Evolutionary conservation across 2,329 filamentous ascomycete genomes (phyloP).

Genomic region (Ophiocordyceps camponoti-saundersi): DNA sequence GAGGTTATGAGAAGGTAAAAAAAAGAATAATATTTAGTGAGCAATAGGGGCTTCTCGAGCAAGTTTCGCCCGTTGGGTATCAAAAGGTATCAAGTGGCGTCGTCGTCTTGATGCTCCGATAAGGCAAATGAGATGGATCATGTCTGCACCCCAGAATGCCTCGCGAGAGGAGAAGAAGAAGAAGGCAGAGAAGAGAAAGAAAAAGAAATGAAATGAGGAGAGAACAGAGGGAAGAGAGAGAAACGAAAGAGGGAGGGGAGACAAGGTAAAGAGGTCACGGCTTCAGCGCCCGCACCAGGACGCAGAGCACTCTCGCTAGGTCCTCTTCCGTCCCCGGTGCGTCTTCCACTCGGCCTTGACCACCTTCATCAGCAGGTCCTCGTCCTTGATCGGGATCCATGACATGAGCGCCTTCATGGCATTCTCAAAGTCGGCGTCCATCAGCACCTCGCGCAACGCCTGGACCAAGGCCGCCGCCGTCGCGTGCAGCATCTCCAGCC

Average conservation of each 20-base stretch:
- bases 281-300: conserved; percentile 6
- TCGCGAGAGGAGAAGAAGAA: too few species aligned
- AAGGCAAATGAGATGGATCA: not conserved
- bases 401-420: conserved; percentile 94
- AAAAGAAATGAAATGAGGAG: too few species aligned
- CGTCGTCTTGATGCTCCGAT: not conserved
- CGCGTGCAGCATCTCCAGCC: conserved; percentile 78
- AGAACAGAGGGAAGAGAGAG: not conserved
- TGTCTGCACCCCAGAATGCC: not conserved
- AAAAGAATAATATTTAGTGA: not conserved
- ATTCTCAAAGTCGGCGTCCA: conserved; percentile 92
- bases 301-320: conserved; percentile 15
- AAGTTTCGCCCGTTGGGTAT: not conserved
- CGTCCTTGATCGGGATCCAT: conserved; percentile 86
- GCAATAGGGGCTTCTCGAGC: too few species aligned
- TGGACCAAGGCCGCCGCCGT: conserved; percentile 81
- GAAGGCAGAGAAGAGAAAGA: too few species aligned
- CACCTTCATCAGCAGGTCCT: conserved; percentile 84
- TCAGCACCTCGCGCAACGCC: conserved; percentile 69
- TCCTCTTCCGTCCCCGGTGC: conserved; percentile 30
- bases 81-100: not conserved
- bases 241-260: conserved; percentile 2
- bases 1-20: not conserved
- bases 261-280: conserved; percentile 2
- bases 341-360: conserved; percentile 73